Evolutionary conservation across 768 basidiomycete genomes (phyloP).

Genomic region (Terana coerulea): DNA sequence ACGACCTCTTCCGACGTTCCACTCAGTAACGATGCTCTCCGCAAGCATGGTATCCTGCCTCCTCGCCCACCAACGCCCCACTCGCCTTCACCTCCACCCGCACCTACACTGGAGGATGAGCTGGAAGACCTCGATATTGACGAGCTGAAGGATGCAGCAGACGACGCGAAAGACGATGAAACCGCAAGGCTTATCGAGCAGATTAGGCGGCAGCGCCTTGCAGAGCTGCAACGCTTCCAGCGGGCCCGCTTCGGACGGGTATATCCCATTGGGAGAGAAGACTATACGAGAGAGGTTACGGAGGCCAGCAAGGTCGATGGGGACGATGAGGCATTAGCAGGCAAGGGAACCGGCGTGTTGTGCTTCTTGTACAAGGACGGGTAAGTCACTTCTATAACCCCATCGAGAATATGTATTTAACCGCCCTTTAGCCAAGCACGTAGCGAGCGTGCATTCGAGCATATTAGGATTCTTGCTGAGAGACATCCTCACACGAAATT

Average conservation of each 20-base stretch:
- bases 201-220: conserved; percentile 60
- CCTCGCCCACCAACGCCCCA: conserved; percentile 64
- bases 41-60: conserved; percentile 89
- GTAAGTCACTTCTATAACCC: conserved; percentile 42
- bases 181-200: conserved; percentile 68
- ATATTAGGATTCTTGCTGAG: conserved; percentile 70
- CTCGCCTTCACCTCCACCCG: conserved; percentile 78
- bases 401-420: neutral
- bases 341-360: conserved; percentile 85
- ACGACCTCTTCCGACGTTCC: conserved; percentile 11
- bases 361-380: conserved; percentile 95
- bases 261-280: conserved; percentile 86
- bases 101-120: conserved; percentile 65
- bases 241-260: conserved; percentile 77
- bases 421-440: conserved; percentile 60
- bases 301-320: conserved; percentile 77
- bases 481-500: conserved; percentile 92
- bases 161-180: conserved; percentile 75
- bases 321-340: conserved; percentile 56
- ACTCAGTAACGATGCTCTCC: conserved; percentile 87
- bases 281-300: conserved; percentile 93
- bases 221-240: conserved; percentile 54
- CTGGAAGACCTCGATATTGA: conserved; percentile 59
- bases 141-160: conserved; percentile 65
- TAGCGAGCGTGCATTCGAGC: conserved; percentile 70